phyloP scores from a whole-genome alignment of 306 rosid species.

The Chamaecrista fasciculata region DNA sequence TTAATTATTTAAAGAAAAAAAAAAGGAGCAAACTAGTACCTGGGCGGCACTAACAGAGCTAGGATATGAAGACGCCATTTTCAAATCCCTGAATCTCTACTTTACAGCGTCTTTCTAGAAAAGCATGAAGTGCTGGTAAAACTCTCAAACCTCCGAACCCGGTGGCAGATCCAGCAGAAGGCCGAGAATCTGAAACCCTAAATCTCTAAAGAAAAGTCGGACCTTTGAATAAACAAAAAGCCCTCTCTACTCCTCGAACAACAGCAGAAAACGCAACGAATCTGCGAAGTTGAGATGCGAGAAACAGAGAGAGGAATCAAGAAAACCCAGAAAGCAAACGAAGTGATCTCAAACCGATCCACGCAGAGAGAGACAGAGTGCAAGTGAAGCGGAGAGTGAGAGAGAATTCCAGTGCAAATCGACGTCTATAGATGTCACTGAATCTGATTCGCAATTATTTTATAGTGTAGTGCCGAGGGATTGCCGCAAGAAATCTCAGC shows the following conservation, averaged over 20 bases:
- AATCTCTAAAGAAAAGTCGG: slow-evolving; percentile 7
- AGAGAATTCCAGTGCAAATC: background rate
- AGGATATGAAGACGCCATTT: slow-evolving; percentile 48
- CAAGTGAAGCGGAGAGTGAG: background rate
- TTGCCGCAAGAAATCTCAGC: slow-evolving; percentile 6
- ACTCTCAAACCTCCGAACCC: background rate
- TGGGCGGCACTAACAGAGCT: slow-evolving; percentile 56
- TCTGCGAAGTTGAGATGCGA: background rate
- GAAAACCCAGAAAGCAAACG: background rate
- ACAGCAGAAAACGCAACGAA: background rate
- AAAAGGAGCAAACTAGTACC: slow-evolving; percentile 32
- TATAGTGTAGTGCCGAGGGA: background rate
- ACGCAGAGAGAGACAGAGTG: background rate
- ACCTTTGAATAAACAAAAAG: background rate
- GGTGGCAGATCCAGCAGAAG: slow-evolving; percentile 33
- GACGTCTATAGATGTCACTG: background rate
- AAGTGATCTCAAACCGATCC: slow-evolving; percentile 17
- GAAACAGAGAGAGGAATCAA: background rate
- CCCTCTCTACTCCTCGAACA: background rate
- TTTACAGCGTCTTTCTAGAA: slow-evolving; percentile 10
- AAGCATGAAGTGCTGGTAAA: slow-evolving; percentile 30
- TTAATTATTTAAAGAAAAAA: background rate
- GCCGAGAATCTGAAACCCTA: slow-evolving; percentile 33
- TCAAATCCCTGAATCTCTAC: slow-evolving; percentile 7
- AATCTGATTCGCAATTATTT: background rate